Evolutionary conservation across 768 basidiomycete species (phyloP).

Genomic region (Hydnum rufescens): DNA sequence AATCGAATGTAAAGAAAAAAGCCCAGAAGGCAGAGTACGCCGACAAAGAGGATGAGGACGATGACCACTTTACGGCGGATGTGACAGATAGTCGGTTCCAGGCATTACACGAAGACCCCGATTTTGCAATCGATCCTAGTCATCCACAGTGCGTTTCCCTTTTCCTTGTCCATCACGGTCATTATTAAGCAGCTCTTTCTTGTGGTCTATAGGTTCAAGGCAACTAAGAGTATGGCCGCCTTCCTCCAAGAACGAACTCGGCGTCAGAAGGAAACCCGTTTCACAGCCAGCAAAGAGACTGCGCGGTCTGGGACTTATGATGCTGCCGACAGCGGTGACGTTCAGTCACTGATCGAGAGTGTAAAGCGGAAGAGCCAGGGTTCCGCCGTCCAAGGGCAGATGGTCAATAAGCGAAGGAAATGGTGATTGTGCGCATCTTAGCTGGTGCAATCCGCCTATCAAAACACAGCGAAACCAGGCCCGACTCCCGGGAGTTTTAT

Average conservation of each 20-base stretch:
- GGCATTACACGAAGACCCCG: slow-evolving; percentile 69
- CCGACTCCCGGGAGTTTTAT: too few species aligned
- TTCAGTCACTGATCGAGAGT: slow-evolving; percentile 60
- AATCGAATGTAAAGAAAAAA: too few species aligned
- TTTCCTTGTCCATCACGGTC: neutral
- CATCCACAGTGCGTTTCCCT: slow-evolving; percentile 63
- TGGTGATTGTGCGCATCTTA: too few species aligned
- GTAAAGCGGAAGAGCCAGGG: slow-evolving; percentile 56
- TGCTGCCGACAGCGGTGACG: slow-evolving; percentile 16
- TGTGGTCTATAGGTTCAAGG: slow-evolving; percentile 48
- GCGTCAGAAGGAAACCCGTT: slow-evolving; percentile 32
- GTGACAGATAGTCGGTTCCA: slow-evolving; percentile 78
- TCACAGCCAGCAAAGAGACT: slow-evolving; percentile 7
- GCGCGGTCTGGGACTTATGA: too few species aligned
- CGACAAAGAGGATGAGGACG: slow-evolving; percentile 46
- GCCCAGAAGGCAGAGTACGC: slow-evolving; percentile 23
- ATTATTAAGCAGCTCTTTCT: neutral
- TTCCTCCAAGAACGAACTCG: slow-evolving; percentile 70
- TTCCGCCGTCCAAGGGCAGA: too few species aligned
- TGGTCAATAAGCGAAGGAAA: too few species aligned
- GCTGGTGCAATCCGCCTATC: too few species aligned
- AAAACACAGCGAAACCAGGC: too few species aligned
- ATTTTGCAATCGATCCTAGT: slow-evolving; percentile 88
- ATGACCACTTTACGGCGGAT: slow-evolving; percentile 50
- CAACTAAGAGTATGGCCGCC: slow-evolving; percentile 75